phyloP scores from a whole-genome alignment of 768 basidiomycete species.

The Naganishia vaughanmartiniae region DNA sequence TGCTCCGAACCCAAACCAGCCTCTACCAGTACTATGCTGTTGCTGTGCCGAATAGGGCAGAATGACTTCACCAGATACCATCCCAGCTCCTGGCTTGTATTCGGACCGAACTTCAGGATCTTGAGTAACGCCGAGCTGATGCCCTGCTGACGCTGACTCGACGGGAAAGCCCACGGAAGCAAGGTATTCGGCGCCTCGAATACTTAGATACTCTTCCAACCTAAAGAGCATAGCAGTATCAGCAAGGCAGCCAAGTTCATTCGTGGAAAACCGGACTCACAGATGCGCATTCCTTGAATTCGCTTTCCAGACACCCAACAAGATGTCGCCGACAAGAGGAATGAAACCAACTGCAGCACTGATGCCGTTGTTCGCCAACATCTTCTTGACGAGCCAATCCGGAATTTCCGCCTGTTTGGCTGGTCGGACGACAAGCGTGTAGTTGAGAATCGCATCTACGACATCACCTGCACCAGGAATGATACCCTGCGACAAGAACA shows the following conservation, averaged over 20 bases:
- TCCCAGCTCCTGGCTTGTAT: constrained; percentile 32
- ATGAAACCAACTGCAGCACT: constrained; percentile 66
- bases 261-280: constrained; percentile 30
- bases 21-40: constrained; percentile 23
- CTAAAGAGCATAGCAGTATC: constrained; percentile 31
- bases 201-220: constrained; percentile 76
- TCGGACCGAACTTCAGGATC: constrained; percentile 9
- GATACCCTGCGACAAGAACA: constrained; percentile 33
- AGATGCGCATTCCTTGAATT: constrained; percentile 85
- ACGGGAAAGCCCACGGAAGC: constrained; percentile 35
- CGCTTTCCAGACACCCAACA: constrained; percentile 75
- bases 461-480: constrained; percentile 48
- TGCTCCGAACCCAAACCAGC: constrained; percentile 29
- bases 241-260: neutral
- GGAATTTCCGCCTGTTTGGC: constrained; percentile 71
- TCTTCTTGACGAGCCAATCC: constrained; percentile 65
- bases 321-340: constrained; percentile 72
- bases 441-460: constrained; percentile 55
- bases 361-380: constrained; percentile 71
- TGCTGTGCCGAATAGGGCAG: constrained; percentile 14
- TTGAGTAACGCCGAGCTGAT: neutral
- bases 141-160: constrained; percentile 20
- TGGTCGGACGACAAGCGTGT: constrained; percentile 72
- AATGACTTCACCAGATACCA: constrained; percentile 28
- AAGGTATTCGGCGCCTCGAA: constrained; percentile 72